Percentiles rank a stretch among this genome's conserved stretches.
Conservation (phyloP, 495 filamentous ascomycete species). For the Aspergillus indologenus region DNA sequence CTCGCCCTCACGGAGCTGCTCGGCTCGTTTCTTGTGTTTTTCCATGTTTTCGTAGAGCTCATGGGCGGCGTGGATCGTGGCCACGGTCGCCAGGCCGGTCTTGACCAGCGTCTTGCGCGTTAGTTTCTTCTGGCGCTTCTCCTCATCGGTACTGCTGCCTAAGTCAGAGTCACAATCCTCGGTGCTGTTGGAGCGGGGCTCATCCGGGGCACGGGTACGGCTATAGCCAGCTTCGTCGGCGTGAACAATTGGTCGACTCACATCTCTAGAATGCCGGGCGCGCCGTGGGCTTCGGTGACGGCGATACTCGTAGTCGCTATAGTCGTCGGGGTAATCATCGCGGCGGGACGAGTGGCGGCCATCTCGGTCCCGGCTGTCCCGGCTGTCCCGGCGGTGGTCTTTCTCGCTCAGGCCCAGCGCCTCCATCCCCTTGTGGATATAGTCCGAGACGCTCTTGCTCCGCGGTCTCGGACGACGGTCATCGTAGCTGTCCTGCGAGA, state of each 20-base stretch:
- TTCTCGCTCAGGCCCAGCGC: conserved; percentile 50
- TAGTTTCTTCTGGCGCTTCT: conserved; percentile 70
- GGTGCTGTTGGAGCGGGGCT: conserved; percentile 26
- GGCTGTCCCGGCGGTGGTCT: conserved; percentile 23
- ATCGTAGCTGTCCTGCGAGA: conserved; percentile 41
- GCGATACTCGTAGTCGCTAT: conserved; percentile 50
- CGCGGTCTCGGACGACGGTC: conserved; percentile 46
- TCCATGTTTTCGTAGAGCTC: conserved; percentile 73
- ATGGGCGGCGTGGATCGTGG: conserved; percentile 85
- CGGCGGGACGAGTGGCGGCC: conserved; percentile 45
- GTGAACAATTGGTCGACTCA: conserved; percentile 38
- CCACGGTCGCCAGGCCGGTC: conserved; percentile 78
- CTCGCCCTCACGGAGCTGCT: conserved; percentile 68
- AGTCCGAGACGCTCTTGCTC: conserved; percentile 58
- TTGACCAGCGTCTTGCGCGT: conserved; percentile 81
- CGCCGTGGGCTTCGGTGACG: conserved; percentile 35
- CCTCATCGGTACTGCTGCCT: conserved; percentile 75
- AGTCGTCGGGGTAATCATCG: conserved; percentile 35
- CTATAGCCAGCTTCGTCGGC: conserved; percentile 16
- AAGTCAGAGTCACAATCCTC: conserved; percentile 51
- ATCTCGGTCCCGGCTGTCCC: conserved; percentile 23
- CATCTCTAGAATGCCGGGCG: conserved; percentile 49
- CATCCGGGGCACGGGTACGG: conserved; percentile 29
- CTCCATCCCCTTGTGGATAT: conserved; percentile 52
- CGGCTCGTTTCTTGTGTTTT: conserved; percentile 65